Evolutionary conservation across 345 rosid genomes (phyloP).

Genomic region (Gossypium arboreum): DNA sequence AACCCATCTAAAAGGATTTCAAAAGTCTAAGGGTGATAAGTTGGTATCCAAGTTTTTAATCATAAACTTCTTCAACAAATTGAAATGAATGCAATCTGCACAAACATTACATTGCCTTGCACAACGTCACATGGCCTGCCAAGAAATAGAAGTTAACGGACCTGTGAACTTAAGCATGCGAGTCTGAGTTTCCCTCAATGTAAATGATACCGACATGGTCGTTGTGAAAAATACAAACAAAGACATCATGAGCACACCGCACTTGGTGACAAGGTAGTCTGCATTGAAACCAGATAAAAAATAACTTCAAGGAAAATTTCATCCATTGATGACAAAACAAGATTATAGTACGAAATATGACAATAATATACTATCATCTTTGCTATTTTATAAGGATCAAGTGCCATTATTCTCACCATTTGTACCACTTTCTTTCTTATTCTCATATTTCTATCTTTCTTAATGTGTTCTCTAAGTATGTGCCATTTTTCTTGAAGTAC

Average conservation of each 20-base stretch:
- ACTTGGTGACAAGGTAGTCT: slow-evolving; percentile 97
- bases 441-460: neutral
- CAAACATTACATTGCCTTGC: slow-evolving; percentile 2
- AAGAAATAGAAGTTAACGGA: slow-evolving; percentile 26
- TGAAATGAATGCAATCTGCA: neutral
- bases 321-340: slow-evolving; percentile 1
- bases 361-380: neutral
- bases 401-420: neutral
- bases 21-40: neutral
- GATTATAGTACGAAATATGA: neutral
- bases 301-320: neutral
- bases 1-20: slow-evolving; percentile 1
- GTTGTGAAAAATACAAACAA: slow-evolving; percentile 96
- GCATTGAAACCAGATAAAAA: slow-evolving; percentile 26
- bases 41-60: neutral
- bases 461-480: neutral
- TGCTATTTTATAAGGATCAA: neutral
- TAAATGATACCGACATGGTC: slow-evolving; percentile 98
- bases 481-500: neutral
- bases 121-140: neutral
- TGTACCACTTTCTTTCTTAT: neutral
- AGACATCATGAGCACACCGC: slow-evolving; percentile 99
- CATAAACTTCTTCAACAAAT: neutral
- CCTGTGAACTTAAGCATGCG: slow-evolving; percentile 99
- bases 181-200: slow-evolving; percentile 95